A percentile compares a stretch with the other conserved stretches of the same genome.
These are phyloP conservation scores for Penicillium macrosclerotiorum DNA, from an alignment of 495 filamentous ascomycete genomes.

Conservation along the genomic window DNA sequence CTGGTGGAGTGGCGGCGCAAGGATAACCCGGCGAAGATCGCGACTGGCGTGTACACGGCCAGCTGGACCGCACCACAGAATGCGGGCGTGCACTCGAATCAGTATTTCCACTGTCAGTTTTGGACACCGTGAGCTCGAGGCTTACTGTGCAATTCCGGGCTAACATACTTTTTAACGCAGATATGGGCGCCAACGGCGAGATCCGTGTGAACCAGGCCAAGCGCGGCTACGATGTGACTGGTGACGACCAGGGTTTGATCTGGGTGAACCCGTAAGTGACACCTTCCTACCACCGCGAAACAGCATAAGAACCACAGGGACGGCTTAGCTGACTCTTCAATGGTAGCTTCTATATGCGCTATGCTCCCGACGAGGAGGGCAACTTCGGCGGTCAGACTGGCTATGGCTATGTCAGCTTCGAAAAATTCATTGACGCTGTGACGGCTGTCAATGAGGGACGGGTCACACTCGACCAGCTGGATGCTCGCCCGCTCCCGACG, in stretches of 20 bases:
- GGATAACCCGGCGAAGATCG: constrained; percentile 60
- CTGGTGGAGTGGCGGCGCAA: constrained; percentile 84
- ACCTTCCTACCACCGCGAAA: too few relatives aligned
- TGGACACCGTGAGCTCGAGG: background rate
- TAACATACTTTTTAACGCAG: constrained; percentile 24
- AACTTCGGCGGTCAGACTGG: constrained; percentile 90
- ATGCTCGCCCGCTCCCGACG: constrained; percentile 78
- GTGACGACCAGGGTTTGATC: constrained; percentile 66
- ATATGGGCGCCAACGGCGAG: constrained; percentile 80
- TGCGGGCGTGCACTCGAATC: constrained; percentile 89
- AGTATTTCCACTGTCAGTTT: constrained; percentile 81
- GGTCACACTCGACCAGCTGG: constrained; percentile 69
- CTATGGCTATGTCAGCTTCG: constrained; percentile 90
- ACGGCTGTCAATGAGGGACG: constrained; percentile 70
- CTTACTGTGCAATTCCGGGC: background rate
- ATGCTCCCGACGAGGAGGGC: constrained; percentile 91
- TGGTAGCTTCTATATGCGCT: constrained; percentile 87
- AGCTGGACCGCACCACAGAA: constrained; percentile 92
- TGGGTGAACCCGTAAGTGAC: constrained; percentile 74
- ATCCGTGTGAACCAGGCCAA: constrained; percentile 91
- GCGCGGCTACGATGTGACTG: constrained; percentile 90
- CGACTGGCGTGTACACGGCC: constrained; percentile 90
- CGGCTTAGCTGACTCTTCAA: background rate
- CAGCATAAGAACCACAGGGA: constrained; percentile 7
- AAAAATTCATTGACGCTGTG: constrained; percentile 93